A percentile compares a stretch with the other conserved stretches of the same genome.
phyloP scores from a whole-genome alignment of 805 yeast species.

The Lipomyces spencermartinsiae region DNA sequence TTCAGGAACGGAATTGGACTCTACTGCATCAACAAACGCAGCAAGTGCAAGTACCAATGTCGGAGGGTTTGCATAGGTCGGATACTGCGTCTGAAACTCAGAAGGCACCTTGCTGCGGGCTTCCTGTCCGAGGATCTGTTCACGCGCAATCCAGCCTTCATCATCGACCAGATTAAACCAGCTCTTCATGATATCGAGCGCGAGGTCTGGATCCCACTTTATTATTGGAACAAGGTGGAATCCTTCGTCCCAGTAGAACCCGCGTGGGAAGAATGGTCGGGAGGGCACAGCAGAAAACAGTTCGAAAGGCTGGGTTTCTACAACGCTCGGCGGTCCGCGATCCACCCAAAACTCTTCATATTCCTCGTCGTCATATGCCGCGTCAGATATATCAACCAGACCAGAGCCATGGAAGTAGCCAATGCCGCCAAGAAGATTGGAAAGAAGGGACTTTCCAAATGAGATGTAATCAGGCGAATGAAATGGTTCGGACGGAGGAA shows the following conservation, averaged over 20 bases:
- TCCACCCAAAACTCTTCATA: constrained; percentile 51
- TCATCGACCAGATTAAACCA: constrained; percentile 89
- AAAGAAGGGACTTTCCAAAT: constrained; percentile 79
- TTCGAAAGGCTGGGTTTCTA: constrained; percentile 75
- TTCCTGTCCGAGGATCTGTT: constrained; percentile 90
- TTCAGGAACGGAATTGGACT: constrained; percentile 12
- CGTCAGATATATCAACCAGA: constrained; percentile 74
- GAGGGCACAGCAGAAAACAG: constrained; percentile 88
- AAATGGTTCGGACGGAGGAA: constrained; percentile 63
- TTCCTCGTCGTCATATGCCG: constrained; percentile 72
- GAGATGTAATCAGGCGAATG: constrained; percentile 49
- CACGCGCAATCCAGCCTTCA: constrained; percentile 96
- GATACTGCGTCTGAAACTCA: constrained; percentile 84
- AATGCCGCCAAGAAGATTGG: constrained; percentile 88
- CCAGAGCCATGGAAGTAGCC: constrained; percentile 87
- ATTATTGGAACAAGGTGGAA: constrained; percentile 85
- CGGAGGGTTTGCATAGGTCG: constrained; percentile 93
- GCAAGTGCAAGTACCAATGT: constrained; percentile 68
- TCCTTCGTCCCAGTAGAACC: constrained; percentile 99
- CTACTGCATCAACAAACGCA: constrained; percentile 35
- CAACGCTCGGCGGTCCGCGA: constrained; percentile 28
- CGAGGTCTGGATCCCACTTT: constrained; percentile 62
- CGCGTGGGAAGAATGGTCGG: constrained; percentile 93
- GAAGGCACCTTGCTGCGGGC: constrained; percentile 86
- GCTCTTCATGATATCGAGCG: constrained; percentile 68